These are phyloP conservation scores for Rhodamnia rubescens DNA, from an alignment of 345 rosid genomes.

Conservation along the genomic window DNA sequence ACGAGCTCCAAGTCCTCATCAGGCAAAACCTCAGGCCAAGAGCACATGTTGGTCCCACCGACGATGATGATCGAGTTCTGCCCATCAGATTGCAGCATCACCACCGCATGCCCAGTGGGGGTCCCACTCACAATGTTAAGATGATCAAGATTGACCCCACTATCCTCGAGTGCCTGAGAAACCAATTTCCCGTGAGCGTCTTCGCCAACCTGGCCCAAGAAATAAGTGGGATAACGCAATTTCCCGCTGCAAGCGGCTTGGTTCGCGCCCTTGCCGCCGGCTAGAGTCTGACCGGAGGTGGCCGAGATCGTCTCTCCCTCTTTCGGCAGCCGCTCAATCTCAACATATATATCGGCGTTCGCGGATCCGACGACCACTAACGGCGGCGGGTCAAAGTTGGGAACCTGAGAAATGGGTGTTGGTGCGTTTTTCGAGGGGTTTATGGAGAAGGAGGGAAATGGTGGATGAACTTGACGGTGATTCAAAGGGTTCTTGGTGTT, in stretches of 20 bases:
- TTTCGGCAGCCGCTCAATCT: slow-evolving; percentile 63
- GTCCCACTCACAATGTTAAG: slow-evolving; percentile 27
- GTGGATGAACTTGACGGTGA: neutral
- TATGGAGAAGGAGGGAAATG: slow-evolving; percentile 22
- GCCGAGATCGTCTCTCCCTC: slow-evolving; percentile 87
- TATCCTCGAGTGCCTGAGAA: slow-evolving; percentile 40
- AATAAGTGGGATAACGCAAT: slow-evolving; percentile 67
- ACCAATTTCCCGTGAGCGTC: slow-evolving; percentile 79
- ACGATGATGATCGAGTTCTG: slow-evolving; percentile 90
- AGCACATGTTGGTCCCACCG: slow-evolving; percentile 81
- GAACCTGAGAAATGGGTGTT: slow-evolving; percentile 9
- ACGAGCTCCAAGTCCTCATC: slow-evolving; percentile 53
- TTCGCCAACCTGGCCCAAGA: slow-evolving; percentile 69
- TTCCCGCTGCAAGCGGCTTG: slow-evolving; percentile 89
- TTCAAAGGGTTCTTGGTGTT: neutral
- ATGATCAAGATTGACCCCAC: slow-evolving; percentile 58
- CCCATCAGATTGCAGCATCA: slow-evolving; percentile 84
- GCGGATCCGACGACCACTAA: slow-evolving; percentile 88
- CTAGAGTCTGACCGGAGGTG: slow-evolving; percentile 57
- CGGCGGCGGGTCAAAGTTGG: slow-evolving; percentile 23
- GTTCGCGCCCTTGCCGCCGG: slow-evolving; percentile 94
- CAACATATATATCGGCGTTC: slow-evolving; percentile 78
- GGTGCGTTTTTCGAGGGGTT: slow-evolving; percentile 9
- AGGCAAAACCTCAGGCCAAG: slow-evolving; percentile 55
- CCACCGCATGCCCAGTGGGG: slow-evolving; percentile 97